Percentiles rank a stretch among this genome's conserved stretches.
phyloP scores from a whole-genome alignment of 371 early-diverging fungal species.

The Circinella minor region DNA sequence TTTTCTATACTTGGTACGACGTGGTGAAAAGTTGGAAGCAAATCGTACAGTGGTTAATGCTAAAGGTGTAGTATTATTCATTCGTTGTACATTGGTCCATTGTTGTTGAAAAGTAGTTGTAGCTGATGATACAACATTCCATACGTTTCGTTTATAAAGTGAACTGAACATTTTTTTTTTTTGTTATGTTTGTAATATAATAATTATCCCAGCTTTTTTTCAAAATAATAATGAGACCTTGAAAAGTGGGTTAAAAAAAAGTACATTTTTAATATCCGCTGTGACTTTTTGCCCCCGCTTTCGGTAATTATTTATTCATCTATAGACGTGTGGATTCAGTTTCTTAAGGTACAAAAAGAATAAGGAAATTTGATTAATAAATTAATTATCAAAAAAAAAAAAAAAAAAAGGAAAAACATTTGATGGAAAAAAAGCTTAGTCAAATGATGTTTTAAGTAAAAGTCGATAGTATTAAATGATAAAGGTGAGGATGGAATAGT shows the following conservation, averaged over 20 bases:
- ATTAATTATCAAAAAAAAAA: too few species aligned
- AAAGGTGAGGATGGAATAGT: too few species aligned
- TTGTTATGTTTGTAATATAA: not conserved
- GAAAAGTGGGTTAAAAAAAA: not conserved
- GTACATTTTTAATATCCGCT: not conserved
- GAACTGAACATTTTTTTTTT: constrained; percentile 7
- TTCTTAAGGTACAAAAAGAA: too few species aligned
- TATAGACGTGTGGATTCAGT: too few species aligned
- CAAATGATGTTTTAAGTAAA: too few species aligned
- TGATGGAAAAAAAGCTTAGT: too few species aligned
- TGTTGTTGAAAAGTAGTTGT: not conserved
- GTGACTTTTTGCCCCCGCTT: not conserved
- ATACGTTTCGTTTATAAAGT: constrained; percentile 15
- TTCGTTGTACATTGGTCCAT: not conserved
- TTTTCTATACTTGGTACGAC: constrained; percentile 83
- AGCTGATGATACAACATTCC: constrained; percentile 2
- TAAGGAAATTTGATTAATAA: too few species aligned
- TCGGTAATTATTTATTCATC: too few species aligned
- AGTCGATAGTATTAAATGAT: too few species aligned
- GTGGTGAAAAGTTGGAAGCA: constrained; percentile 76
- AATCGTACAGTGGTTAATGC: constrained; percentile 10
- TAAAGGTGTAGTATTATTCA: not conserved
- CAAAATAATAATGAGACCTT: too few species aligned
- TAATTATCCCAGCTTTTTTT: not conserved
- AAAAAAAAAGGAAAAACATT: too few species aligned